Conservation (phyloP, 2,329 filamentous ascomycete species). For the Aspergillus persii region DNA sequence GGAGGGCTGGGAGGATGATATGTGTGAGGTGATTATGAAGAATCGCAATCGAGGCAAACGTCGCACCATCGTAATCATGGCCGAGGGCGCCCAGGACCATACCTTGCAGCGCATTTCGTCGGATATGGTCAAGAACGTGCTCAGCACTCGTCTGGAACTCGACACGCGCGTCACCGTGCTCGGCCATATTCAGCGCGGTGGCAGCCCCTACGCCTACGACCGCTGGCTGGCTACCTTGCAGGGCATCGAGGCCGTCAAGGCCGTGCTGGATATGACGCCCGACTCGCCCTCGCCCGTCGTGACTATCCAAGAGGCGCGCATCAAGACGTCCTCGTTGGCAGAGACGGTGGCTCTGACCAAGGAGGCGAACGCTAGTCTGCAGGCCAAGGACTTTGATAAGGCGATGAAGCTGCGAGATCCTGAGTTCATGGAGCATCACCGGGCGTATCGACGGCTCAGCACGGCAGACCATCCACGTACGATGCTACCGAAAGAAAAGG, state of each 20-base stretch:
- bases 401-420: constrained; percentile 87
- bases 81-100: constrained; percentile 85
- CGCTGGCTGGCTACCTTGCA: constrained; percentile 89
- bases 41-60: constrained; percentile 70
- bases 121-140: constrained; percentile 77
- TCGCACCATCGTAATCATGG: constrained; percentile 96
- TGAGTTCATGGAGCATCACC: constrained; percentile 90
- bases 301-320: constrained; percentile 95
- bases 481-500: constrained; percentile 67
- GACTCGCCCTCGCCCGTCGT: constrained; percentile 91
- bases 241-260: constrained; percentile 88
- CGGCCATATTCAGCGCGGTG: constrained; percentile 94
- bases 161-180: constrained; percentile 94
- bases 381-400: constrained; percentile 76
- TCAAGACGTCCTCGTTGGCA: constrained; percentile 84
- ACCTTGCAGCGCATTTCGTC: constrained; percentile 79
- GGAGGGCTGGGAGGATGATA: constrained; percentile 82
- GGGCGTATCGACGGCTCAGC: constrained; percentile 85
- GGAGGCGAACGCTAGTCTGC: constrained; percentile 77
- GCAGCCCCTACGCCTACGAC: constrained; percentile 87
- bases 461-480: constrained; percentile 70
- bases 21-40: constrained; percentile 71
- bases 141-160: constrained; percentile 73
- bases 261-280: constrained; percentile 81
- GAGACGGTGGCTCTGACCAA: constrained; percentile 84